Evolutionary conservation across 2,329 filamentous ascomycete genomes (phyloP).

Genomic region (Hypoxylon sp.): DNA sequence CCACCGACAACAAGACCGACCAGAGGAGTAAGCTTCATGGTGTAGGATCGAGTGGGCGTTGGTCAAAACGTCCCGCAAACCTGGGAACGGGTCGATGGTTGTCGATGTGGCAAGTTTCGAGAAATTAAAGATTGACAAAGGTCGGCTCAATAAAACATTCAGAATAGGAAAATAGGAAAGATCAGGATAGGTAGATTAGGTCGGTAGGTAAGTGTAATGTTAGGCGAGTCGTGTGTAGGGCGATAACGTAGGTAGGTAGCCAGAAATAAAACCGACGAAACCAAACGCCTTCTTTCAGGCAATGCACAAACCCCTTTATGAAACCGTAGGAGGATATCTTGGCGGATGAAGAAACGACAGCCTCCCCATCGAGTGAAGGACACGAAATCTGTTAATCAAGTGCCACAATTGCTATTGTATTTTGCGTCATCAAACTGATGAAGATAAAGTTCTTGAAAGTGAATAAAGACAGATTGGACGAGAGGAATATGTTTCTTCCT

Average conservation of each 20-base stretch:
- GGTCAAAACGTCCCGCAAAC: constrained; percentile 10
- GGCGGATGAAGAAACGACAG: constrained; percentile 24
- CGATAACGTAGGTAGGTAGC: neutral
- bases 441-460: neutral
- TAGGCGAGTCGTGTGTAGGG: constrained; percentile 12
- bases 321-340: constrained; percentile 36
- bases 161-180: constrained; percentile 2
- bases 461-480: constrained; percentile 14
- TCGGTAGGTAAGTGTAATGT: constrained; percentile 3
- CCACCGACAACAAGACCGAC: constrained; percentile 65
- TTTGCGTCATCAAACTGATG: constrained; percentile 14
- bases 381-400: constrained; percentile 22
- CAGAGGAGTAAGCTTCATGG: constrained; percentile 68
- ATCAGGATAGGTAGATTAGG: constrained; percentile 1
- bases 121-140: constrained; percentile 11
- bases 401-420: constrained; percentile 11
- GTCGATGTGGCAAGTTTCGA: constrained; percentile 17
- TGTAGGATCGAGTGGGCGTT: constrained; percentile 34
- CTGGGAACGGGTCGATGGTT: constrained; percentile 16
- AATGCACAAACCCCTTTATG: constrained; percentile 42
- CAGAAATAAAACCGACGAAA: constrained; percentile 25
- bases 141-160: constrained; percentile 9
- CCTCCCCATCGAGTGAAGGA: constrained; percentile 25
- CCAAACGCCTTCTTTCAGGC: constrained; percentile 38
- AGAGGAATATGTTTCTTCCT: constrained; percentile 12